Base-by-base conservation (phyloP, 2,329 filamentous ascomycete species). In the Cercospora sp. region DNA sequence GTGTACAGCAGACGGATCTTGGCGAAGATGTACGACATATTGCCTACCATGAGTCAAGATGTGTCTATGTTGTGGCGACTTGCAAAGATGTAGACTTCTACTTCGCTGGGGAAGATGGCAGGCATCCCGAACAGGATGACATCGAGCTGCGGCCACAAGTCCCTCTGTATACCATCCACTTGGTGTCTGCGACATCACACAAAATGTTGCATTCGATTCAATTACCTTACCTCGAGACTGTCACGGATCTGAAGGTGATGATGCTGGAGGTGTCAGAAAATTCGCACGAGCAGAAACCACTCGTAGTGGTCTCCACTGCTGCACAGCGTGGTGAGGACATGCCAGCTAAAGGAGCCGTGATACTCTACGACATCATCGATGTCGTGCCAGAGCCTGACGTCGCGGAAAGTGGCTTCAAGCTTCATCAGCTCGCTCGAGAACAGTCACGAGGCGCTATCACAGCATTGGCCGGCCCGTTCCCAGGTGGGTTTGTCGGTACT, bases 361-460 rank as follows among this genome's bases (percentile, higher is more conserved):
- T 95, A 74, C 91, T 98, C 59, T 97, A 95, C 76, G 94, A 97
- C 76, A 87, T 99, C 32, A 93, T 97, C 67, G 88, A 90, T 37
- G 95, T 99, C 34, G 94, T 97, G 0, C 94, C 95, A 0, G 90
- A 97, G 70, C 93, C 93, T 0, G 92, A 89, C 18, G 87, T 87
- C 7, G 92, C 93, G 0, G 94, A 97, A 79, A 97, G 92, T 1
- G 91, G 93, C 79, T 90, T 89, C 72, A 92, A 89, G 73, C 84
- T 99, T 37, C 96, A 97, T 77, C 86, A 96, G 3, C 86, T 97
- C 16, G 91, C 92, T 5, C 91, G 91, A 75, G 95, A 99, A 79
- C 92, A 97, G 62, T 93, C 98, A 28, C 91, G 95, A 61, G 95
- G 95, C 9, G 93, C 93, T 3, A 92, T 99, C 26, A 97, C 94